Evolutionary conservation across 768 basidiomycete genomes (phyloP).

Genomic region (Russula brevipes): DNA sequence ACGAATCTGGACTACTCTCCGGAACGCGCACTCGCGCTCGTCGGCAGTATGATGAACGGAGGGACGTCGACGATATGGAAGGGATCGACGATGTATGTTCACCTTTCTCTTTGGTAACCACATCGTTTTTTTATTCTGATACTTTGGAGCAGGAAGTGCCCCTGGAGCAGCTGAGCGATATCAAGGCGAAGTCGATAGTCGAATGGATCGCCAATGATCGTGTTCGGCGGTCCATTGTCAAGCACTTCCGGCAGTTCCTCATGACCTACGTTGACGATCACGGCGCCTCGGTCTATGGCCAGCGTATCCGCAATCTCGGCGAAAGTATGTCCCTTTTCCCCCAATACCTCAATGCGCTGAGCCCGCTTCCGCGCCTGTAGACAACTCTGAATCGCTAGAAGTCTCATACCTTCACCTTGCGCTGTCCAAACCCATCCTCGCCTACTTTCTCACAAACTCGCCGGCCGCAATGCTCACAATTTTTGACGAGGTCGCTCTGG

Average conservation of each 20-base stretch:
- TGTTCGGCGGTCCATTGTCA: slow-evolving; percentile 83
- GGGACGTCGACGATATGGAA: slow-evolving; percentile 86
- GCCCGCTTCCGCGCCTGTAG: slow-evolving; percentile 39
- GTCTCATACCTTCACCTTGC: slow-evolving; percentile 96
- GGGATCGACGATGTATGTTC: slow-evolving; percentile 75
- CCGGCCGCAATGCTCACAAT: slow-evolving; percentile 89
- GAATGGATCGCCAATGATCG: slow-evolving; percentile 97
- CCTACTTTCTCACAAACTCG: slow-evolving; percentile 95
- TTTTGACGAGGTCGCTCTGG: slow-evolving; percentile 92
- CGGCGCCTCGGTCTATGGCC: slow-evolving; percentile 89
- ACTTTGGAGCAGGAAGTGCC: slow-evolving; percentile 69
- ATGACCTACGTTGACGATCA: slow-evolving; percentile 94
- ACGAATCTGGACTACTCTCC: slow-evolving; percentile 54
- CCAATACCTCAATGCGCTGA: background rate
- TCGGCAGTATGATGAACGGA: slow-evolving; percentile 89
- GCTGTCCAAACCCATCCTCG: slow-evolving; percentile 86
- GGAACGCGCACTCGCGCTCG: slow-evolving; percentile 80
- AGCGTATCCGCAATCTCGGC: slow-evolving; percentile 87
- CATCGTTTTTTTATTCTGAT: background rate
- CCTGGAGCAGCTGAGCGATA: slow-evolving; percentile 91
- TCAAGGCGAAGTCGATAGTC: slow-evolving; percentile 94
- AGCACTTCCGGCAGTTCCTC: slow-evolving; percentile 91
- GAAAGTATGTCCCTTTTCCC: slow-evolving; percentile 60
- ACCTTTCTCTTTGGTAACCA: background rate
- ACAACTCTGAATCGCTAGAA: slow-evolving; percentile 95